Conservation (phyloP, 2,329 filamentous ascomycete species). For the Apiospora koreana region DNA sequence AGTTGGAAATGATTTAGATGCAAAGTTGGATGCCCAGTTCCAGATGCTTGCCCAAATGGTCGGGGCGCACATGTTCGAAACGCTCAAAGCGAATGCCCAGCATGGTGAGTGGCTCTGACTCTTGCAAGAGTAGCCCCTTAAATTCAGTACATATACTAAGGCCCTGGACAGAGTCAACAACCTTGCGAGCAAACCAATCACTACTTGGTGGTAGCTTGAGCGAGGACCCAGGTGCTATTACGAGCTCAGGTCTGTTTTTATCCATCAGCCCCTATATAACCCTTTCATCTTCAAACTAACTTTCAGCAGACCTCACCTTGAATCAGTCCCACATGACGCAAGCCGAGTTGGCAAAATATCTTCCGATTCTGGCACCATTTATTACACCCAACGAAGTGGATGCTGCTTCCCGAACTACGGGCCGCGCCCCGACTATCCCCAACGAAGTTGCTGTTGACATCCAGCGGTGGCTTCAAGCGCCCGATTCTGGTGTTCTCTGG, state of each 20-base stretch:
- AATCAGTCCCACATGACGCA: no score
- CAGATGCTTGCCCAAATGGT: not conserved
- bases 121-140: not conserved
- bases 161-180: not conserved
- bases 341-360: not conserved
- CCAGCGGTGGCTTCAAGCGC: not conserved
- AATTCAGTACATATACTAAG: not conserved
- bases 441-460: not conserved
- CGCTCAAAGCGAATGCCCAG: not conserved
- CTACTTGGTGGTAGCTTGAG: not conserved
- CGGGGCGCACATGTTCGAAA: not conserved
- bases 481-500: conserved; percentile 10
- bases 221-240: not conserved
- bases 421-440: not conserved
- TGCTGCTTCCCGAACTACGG: no score
- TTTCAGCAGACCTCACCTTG: not conserved
- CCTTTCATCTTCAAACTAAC: no score
- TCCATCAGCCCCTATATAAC: not conserved
- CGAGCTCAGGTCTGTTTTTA: not conserved
- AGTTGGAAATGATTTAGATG: not conserved
- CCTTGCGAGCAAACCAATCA: not conserved
- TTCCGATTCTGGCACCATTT: not conserved
- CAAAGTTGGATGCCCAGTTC: not conserved
- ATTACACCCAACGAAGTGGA: not conserved
- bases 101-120: not conserved